A percentile compares a stretch with the other conserved stretches of the same genome.
Evolutionary conservation across 768 basidiomycete genomes (phyloP).

Genomic region (Agaricus sinodeliciosus): DNA sequence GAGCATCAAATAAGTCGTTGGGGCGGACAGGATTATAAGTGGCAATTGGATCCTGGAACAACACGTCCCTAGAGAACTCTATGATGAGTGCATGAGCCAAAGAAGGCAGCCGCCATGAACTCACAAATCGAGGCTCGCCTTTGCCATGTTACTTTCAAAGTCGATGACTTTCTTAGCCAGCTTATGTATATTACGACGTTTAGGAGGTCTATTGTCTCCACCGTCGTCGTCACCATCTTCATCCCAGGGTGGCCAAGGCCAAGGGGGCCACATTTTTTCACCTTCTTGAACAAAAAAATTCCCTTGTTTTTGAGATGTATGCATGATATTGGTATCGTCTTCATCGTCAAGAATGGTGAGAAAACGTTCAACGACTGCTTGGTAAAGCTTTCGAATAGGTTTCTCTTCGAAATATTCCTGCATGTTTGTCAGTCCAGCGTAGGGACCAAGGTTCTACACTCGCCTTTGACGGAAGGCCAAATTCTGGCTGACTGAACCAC

Average conservation of each 20-base stretch:
- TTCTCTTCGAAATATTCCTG: slow-evolving; percentile 90
- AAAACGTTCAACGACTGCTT: slow-evolving; percentile 58
- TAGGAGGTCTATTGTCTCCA: slow-evolving; percentile 37
- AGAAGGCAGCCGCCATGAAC: slow-evolving; percentile 16
- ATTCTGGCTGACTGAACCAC: slow-evolving; percentile 75
- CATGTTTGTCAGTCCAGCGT: not conserved
- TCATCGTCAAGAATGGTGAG: slow-evolving; percentile 52
- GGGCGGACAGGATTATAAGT: slow-evolving; percentile 84
- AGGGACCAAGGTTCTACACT: slow-evolving; percentile 1
- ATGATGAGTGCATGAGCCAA: not conserved
- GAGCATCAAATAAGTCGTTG: slow-evolving; percentile 55
- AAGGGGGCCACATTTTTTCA: slow-evolving; percentile 61
- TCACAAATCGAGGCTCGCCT: slow-evolving; percentile 75
- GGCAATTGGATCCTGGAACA: slow-evolving; percentile 73
- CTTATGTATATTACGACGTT: slow-evolving; percentile 47
- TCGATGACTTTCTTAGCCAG: slow-evolving; percentile 66
- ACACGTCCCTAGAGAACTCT: slow-evolving; percentile 41
- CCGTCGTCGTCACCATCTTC: slow-evolving; percentile 48
- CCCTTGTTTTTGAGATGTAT: slow-evolving; percentile 10
- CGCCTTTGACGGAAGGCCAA: slow-evolving; percentile 88
- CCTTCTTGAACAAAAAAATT: slow-evolving; percentile 14
- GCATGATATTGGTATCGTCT: slow-evolving; percentile 27
- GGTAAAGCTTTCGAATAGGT: slow-evolving; percentile 61
- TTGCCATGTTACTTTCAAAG: slow-evolving; percentile 75
- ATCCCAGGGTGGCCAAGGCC: slow-evolving; percentile 86